Percentiles rank a stretch among this genome's conserved stretches.
These are phyloP conservation scores for Fraxinus cuspidata DNA, from an alignment of 257 asterid genomes.

Conservation along the genomic window DNA sequence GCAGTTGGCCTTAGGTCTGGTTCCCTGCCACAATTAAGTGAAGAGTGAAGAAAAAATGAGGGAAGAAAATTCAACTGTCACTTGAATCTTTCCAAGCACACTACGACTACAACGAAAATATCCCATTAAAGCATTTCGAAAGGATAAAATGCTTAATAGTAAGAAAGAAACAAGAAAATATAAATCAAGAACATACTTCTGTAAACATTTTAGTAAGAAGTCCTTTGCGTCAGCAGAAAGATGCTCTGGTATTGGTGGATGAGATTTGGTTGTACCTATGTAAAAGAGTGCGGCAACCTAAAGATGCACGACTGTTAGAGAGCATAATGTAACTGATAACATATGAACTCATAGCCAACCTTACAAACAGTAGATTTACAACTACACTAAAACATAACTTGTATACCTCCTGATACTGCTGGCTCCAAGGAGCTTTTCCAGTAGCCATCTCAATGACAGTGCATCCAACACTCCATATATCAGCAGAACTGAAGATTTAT, in stretches of 20 bases:
- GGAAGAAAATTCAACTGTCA: conserved; percentile 9
- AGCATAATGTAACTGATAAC: conserved; percentile 17
- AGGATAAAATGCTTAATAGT: conserved; percentile 16
- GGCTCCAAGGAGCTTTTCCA: conserved; percentile 99
- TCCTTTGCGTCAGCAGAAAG: conserved; percentile 90
- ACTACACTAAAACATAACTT: conserved; percentile 8
- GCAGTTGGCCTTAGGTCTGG: conserved; percentile 85
- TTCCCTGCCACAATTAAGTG: conserved; percentile 62
- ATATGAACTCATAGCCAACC: conserved; percentile 14
- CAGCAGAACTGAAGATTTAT: conserved; percentile 76
- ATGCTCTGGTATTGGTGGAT: conserved; percentile 98
- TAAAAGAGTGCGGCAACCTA: conserved; percentile 98
- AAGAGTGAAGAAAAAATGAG: conserved; percentile 18
- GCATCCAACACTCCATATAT: conserved; percentile 99
- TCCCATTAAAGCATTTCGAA: conserved; percentile 15
- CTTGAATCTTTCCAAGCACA: conserved; percentile 15
- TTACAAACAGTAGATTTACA: conserved; percentile 13
- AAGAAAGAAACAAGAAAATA: conserved; percentile 3
- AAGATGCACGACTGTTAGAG: conserved; percentile 27
- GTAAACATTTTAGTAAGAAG: conserved; percentile 84
- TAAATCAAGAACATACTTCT: conserved; percentile 59
- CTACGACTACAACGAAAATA: conserved; percentile 1
- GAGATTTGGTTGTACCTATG: conserved; percentile 97
- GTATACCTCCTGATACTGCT: conserved; percentile 82
- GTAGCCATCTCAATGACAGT: conserved; percentile 99